phyloP scores from a whole-genome alignment of 2,329 filamentous ascomycete genomes.

The Achaetomium macrosporum region DNA sequence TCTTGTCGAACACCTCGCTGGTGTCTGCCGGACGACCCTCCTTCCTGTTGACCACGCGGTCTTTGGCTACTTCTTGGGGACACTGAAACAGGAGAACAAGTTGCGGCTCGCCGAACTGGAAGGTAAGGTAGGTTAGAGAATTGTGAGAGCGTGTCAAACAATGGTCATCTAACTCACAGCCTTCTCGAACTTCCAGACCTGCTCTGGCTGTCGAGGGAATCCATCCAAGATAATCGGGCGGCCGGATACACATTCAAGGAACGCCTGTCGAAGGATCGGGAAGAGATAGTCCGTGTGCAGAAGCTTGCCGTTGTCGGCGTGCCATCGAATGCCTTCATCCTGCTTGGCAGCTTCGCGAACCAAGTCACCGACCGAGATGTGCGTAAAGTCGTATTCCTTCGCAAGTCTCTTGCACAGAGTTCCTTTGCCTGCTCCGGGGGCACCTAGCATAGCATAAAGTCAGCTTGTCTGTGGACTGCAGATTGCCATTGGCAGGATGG shows the following conservation, averaged over 20 bases:
- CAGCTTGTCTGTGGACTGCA: not conserved
- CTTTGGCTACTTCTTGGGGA: not conserved
- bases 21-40: not conserved
- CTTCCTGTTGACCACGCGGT: not conserved
- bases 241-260: not conserved
- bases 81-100: conserved; percentile 8
- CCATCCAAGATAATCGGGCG: conserved; percentile 9
- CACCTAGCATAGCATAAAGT: not conserved
- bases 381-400: not conserved
- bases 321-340: not conserved
- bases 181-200: not conserved
- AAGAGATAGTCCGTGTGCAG: not conserved
- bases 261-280: not conserved
- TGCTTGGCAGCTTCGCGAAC: not conserved
- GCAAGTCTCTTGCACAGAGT: conserved; percentile 9
- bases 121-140: not conserved
- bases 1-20: conserved; percentile 6
- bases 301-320: not conserved
- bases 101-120: conserved; percentile 1
- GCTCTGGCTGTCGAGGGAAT: conserved; percentile 6
- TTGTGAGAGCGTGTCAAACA: not conserved
- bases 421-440: conserved; percentile 14
- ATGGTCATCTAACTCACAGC: not conserved
- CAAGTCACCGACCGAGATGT: conserved; percentile 15
- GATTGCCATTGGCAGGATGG: not conserved